Percentiles rank a stretch among this genome's conserved stretches.
phyloP scores from a whole-genome alignment of 345 rosid species.

The Kandelia obovata region DNA sequence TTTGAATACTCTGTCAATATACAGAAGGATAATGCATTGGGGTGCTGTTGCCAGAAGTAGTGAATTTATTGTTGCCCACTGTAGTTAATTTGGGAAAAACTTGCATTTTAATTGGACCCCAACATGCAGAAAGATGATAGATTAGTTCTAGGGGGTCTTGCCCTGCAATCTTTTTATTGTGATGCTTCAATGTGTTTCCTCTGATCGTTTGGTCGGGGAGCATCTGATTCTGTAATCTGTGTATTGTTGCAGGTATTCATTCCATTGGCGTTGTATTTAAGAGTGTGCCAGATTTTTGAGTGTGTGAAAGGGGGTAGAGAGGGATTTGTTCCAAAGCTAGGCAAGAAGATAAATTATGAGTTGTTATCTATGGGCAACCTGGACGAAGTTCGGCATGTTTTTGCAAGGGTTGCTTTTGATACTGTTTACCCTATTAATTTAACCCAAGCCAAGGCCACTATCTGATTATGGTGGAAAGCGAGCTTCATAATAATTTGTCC shows the following conservation, averaged over 20 bases:
- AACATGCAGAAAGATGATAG: no score
- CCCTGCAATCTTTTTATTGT: no score
- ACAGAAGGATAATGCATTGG: not conserved
- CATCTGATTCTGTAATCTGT: slow-evolving; percentile 1
- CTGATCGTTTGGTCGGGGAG: not conserved
- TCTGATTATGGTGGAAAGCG: not conserved
- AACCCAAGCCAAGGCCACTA: not conserved
- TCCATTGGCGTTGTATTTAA: slow-evolving; percentile 43
- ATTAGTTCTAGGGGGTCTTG: no score
- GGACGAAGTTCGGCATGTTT: slow-evolving; percentile 53
- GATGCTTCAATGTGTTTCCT: not conserved
- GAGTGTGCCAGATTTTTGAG: slow-evolving; percentile 46
- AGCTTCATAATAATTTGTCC: no score
- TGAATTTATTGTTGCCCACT: no score
- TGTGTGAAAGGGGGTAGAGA: slow-evolving; percentile 44
- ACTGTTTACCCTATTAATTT: slow-evolving; percentile 57
- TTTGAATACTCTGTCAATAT: not conserved
- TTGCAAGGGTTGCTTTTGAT: slow-evolving; percentile 86
- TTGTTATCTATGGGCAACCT: slow-evolving; percentile 49
- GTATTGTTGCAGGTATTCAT: slow-evolving; percentile 58
- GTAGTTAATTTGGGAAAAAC: no score
- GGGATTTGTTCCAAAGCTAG: slow-evolving; percentile 46
- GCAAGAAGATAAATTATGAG: slow-evolving; percentile 54
- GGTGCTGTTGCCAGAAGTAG: no score
- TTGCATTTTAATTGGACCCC: no score